These are phyloP conservation scores for Monosporozyma siamensis DNA, from an alignment of 805 yeast species.

Conservation along the genomic window DNA sequence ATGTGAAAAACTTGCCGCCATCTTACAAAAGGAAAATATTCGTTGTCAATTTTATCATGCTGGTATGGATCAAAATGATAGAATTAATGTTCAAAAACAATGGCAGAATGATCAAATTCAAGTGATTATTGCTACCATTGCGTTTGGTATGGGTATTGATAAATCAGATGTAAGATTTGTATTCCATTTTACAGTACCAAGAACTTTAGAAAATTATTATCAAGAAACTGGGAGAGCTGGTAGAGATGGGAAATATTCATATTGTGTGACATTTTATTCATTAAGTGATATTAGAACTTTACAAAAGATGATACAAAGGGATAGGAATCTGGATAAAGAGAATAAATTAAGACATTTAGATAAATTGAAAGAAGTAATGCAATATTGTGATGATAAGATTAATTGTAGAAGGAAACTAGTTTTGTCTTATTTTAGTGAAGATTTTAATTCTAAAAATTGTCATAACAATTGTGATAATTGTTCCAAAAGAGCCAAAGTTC, in stretches of 20 bases:
- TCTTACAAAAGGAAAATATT: constrained; percentile 52
- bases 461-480: constrained; percentile 81
- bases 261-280: constrained; percentile 74
- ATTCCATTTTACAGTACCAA: constrained; percentile 76
- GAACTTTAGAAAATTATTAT: constrained; percentile 90
- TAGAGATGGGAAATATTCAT: constrained; percentile 78
- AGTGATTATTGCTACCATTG: constrained; percentile 93
- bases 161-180: constrained; percentile 92
- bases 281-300: constrained; percentile 71
- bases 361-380: constrained; percentile 73
- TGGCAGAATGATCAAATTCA: constrained; percentile 74
- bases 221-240: constrained; percentile 99
- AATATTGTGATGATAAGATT: constrained; percentile 81
- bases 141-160: constrained; percentile 99
- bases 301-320: constrained; percentile 69
- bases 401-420: constrained; percentile 90
- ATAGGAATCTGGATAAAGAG: constrained; percentile 50
- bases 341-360: constrained; percentile 70
- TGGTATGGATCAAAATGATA: constrained; percentile 76
- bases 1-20: constrained; percentile 70
- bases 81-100: constrained; percentile 56
- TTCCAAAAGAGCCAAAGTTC: constrained; percentile 29
- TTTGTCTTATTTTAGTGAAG: constrained; percentile 81
- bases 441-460: constrained; percentile 59
- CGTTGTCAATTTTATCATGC: constrained; percentile 79